A percentile compares a stretch with the other conserved stretches of the same genome.
phyloP scores from a whole-genome alignment of 2,329 filamentous ascomycete species.

The Xylariaceae sp. region DNA sequence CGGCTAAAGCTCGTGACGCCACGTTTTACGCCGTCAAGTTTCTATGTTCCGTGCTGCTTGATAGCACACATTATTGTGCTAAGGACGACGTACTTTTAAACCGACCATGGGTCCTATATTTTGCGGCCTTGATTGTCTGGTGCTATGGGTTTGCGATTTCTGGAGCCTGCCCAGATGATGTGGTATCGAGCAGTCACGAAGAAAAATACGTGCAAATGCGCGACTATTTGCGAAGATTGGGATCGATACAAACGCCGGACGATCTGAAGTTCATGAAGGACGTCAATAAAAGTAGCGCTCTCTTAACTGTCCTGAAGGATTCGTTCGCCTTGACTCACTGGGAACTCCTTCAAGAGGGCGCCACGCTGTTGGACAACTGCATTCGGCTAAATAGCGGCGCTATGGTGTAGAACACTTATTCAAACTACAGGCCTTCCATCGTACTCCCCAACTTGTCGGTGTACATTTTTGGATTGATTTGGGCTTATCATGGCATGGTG shows the following conservation, averaged over 20 bases:
- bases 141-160: constrained; percentile 89
- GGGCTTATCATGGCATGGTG: not conserved
- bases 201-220: constrained; percentile 75
- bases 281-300: constrained; percentile 74
- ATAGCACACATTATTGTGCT: constrained; percentile 64
- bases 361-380: constrained; percentile 73
- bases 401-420: constrained; percentile 16
- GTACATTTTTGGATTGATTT: not conserved
- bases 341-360: constrained; percentile 87
- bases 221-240: constrained; percentile 67
- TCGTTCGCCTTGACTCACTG: constrained; percentile 79
- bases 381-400: constrained; percentile 50
- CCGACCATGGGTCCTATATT: constrained; percentile 91
- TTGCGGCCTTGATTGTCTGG: constrained; percentile 89
- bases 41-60: constrained; percentile 73
- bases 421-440: not conserved
- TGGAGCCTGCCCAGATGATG: constrained; percentile 58
- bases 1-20: constrained; percentile 81
- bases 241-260: constrained; percentile 66
- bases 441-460: not conserved
- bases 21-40: constrained; percentile 91
- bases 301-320: constrained; percentile 75
- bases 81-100: constrained; percentile 87
- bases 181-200: constrained; percentile 51
- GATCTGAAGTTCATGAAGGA: constrained; percentile 69